A percentile compares a stretch with the other conserved stretches of the same genome.
These are phyloP conservation scores for Gossypium rotundifolium DNA, from an alignment of 345 rosid genomes.

Conservation along the genomic window DNA sequence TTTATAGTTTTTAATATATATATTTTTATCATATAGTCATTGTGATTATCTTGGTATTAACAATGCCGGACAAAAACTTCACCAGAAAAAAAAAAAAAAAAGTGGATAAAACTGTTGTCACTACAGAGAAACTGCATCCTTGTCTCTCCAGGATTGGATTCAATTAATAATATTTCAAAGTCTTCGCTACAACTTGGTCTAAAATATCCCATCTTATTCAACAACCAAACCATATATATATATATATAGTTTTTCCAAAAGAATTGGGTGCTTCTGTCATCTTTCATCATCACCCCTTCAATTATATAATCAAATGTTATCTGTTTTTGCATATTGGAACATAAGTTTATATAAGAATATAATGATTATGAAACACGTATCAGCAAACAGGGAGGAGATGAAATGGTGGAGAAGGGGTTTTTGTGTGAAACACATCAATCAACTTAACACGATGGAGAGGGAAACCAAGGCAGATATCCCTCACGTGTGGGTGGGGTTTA, in stretches of 20 bases:
- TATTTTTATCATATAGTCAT: not conserved
- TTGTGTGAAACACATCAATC: not conserved
- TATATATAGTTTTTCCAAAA: not conserved
- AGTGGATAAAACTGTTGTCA: not conserved
- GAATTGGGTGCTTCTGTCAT: not conserved
- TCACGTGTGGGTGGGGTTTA: conserved; percentile 48
- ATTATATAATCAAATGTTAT: not conserved
- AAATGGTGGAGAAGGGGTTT: too few species aligned
- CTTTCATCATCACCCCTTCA: not conserved
- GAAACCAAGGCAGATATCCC: conserved; percentile 22
- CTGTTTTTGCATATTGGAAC: too few species aligned
- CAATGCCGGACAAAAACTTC: conserved; percentile 14
- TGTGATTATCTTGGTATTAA: not conserved
- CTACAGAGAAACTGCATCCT: not conserved
- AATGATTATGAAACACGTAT: not conserved
- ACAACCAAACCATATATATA: not conserved
- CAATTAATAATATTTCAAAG: conserved; percentile 1
- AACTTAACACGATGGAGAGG: not conserved
- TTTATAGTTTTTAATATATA: not conserved
- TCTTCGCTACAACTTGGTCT: not conserved
- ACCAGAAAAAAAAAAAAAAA: not conserved
- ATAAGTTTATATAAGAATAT: too few species aligned
- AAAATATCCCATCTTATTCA: not conserved
- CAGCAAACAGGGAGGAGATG: not conserved
- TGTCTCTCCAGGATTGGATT: not conserved